Evolutionary conservation across 768 basidiomycete species (phyloP).

Genomic region (Calocybe indica): DNA sequence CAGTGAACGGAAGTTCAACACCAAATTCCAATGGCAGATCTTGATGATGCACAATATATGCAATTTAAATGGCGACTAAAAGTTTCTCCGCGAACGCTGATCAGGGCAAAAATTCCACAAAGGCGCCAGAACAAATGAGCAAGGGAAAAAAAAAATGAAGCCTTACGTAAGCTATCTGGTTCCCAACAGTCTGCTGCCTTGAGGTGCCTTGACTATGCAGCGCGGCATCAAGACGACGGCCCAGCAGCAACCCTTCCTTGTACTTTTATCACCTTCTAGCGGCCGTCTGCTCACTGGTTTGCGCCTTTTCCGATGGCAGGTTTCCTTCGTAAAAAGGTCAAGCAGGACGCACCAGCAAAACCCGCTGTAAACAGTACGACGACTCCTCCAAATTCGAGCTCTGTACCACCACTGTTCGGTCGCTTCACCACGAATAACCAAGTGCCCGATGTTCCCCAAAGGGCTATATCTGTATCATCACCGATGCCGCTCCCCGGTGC

Average conservation of each 20-base stretch:
- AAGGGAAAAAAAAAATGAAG: no score
- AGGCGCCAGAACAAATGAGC: no score
- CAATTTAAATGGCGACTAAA: no score
- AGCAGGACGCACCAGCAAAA: conserved; percentile 20
- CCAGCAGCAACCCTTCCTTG: background rate
- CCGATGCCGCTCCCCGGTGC: conserved; percentile 29
- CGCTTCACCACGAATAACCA: conserved; percentile 26
- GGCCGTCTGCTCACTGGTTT: conserved; percentile 3
- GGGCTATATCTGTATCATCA: conserved; percentile 23
- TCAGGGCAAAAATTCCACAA: no score
- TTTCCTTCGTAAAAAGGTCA: conserved; percentile 50
- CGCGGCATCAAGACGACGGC: no score
- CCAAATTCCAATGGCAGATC: no score
- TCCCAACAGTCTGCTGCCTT: background rate
- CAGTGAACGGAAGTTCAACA: no score
- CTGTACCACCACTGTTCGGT: conserved; percentile 35
- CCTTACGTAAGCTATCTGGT: no score
- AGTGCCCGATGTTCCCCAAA: conserved; percentile 13
- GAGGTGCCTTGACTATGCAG: conserved; percentile 1
- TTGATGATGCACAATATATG: no score
- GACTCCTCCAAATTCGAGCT: conserved; percentile 5
- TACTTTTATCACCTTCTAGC: conserved; percentile 3
- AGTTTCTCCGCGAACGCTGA: no score
- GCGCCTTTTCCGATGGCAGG: conserved; percentile 36
- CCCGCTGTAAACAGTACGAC: background rate